phyloP scores from a whole-genome alignment of 2,329 filamentous ascomycete genomes.

The Microsporum ferrugineum region DNA sequence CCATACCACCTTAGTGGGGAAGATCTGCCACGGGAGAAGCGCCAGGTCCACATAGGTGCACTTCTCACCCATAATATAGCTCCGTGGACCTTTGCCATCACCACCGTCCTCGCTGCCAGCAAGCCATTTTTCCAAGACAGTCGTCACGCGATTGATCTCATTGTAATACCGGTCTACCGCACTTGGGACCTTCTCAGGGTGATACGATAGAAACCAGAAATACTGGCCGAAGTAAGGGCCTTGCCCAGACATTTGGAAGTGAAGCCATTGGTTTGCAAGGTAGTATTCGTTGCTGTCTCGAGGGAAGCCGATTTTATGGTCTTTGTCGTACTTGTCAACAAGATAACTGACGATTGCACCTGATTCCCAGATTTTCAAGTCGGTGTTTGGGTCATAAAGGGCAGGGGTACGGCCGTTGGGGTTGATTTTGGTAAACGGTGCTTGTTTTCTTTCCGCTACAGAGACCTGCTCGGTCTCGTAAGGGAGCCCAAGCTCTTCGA shows the following conservation, averaged over 20 bases:
- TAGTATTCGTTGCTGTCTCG: slow-evolving; percentile 26
- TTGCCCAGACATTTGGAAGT: slow-evolving; percentile 31
- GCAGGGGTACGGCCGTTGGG: slow-evolving; percentile 26
- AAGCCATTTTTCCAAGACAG: slow-evolving; percentile 37
- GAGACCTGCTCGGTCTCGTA: slow-evolving; percentile 5
- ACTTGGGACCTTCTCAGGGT: slow-evolving; percentile 35
- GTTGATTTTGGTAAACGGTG: slow-evolving; percentile 19
- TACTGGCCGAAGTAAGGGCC: slow-evolving; percentile 34
- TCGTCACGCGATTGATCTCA: slow-evolving; percentile 38
- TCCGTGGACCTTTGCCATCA: slow-evolving; percentile 15
- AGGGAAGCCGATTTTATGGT: slow-evolving; percentile 32
- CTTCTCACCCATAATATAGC: slow-evolving; percentile 36
- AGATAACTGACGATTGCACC: slow-evolving; percentile 41
- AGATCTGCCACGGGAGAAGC: slow-evolving; percentile 21
- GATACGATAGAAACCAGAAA: slow-evolving; percentile 28
- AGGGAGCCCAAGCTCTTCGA: slow-evolving; percentile 12
- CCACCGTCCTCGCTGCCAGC: slow-evolving; percentile 1
- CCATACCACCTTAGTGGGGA: background rate
- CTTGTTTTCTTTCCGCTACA: slow-evolving; percentile 6
- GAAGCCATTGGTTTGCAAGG: slow-evolving; percentile 32
- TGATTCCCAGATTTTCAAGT: slow-evolving; percentile 40
- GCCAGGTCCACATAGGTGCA: slow-evolving; percentile 32
- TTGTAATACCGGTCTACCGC: slow-evolving; percentile 39
- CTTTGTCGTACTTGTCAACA: slow-evolving; percentile 35
- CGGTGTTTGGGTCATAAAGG: slow-evolving; percentile 38